Conservation (phyloP, 768 basidiomycete species). For the Pleurotus ostreatus region DNA sequence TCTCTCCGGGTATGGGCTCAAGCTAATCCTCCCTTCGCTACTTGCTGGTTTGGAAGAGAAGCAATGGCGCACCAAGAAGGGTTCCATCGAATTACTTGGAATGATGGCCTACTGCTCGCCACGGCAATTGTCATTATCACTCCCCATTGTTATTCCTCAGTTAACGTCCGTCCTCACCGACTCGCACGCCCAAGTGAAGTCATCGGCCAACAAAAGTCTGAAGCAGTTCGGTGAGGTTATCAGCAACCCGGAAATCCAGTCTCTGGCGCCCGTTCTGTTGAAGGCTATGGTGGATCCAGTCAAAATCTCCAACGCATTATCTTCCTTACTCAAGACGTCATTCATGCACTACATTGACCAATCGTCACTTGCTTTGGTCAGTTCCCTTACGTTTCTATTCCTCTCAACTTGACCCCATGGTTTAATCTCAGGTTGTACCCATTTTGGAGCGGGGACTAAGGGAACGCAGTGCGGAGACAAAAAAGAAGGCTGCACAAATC, state of each 20-base stretch:
- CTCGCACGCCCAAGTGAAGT: conserved; percentile 93
- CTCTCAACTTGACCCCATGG: conserved; percentile 2
- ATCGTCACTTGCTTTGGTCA: conserved; percentile 87
- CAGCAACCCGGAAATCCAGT: conserved; percentile 94
- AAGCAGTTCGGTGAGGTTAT: conserved; percentile 99
- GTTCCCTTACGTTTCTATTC: conserved; percentile 19
- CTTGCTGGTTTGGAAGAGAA: conserved; percentile 93
- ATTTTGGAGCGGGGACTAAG: conserved; percentile 91
- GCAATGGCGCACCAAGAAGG: conserved; percentile 97
- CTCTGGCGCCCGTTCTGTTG: conserved; percentile 81
- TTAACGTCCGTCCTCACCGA: conserved; percentile 93
- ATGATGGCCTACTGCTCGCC: conserved; percentile 99
- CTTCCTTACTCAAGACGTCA: conserved; percentile 86
- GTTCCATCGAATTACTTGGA: conserved; percentile 93
- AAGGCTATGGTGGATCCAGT: conserved; percentile 95
- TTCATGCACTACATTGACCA: conserved; percentile 99
- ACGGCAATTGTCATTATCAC: conserved; percentile 86
- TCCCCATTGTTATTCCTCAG: conserved; percentile 96
- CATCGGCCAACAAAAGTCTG: conserved; percentile 90
- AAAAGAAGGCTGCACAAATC: conserved; percentile 94
- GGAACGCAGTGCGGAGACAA: conserved; percentile 90
- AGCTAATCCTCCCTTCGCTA: conserved; percentile 87
- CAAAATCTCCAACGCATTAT: conserved; percentile 81
- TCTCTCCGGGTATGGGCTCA: conserved; percentile 92
- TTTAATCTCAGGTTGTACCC: conserved; percentile 68